Base-by-base conservation (phyloP, 2,329 filamentous ascomycete genomes). In the Cryphonectria nitschkei region DNA sequence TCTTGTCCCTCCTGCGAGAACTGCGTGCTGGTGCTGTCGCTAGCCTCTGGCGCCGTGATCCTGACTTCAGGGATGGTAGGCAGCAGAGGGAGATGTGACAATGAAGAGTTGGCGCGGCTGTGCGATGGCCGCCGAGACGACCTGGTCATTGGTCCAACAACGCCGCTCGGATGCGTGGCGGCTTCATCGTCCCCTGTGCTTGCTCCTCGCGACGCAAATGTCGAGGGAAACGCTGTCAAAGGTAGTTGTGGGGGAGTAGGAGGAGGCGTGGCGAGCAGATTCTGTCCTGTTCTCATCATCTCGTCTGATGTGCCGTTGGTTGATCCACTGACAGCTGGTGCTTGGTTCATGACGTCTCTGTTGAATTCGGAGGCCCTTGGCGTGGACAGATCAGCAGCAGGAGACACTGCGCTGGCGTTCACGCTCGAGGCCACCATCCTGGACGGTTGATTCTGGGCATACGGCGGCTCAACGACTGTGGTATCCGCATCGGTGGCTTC, bases 401-500 rank as follows among this genome's bases (percentile, higher is more conserved):
- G 76, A 7, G 77, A 75, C 11, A 78, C 74, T 2, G 77, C 72
- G 2, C 76, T 76, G 8, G 78, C 69, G 16, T 76, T 76, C n/a
- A 79, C 76, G n/a, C 54, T 34, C n/a, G 80, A 78, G 5, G 81
- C 81, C 63, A 80, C 81, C 65, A 84, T 82, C 50, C 81, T 79
- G 41, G 77, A 78, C n/a, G 83, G 79, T 19, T 87, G 76, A 46
- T 84, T 82, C 46, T 87, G 82, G 9, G 87, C 80, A 72, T 85
- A 82, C 69, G 87, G 86, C 3, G 85, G 83, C 68, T 86, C 86
- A 7, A 82, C 76, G 0, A 84, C 82, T 2, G 83, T 84, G 19
- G 79, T 79, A 5, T 65, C 63, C 19, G 43, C 2, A 16, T 43
- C 43, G 16, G 63, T 63, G 56, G 50, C 54, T 26, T 71, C 71